Conservation (phyloP, 2,329 filamentous ascomycete species). For the Chrysosporium queenslandicum region DNA sequence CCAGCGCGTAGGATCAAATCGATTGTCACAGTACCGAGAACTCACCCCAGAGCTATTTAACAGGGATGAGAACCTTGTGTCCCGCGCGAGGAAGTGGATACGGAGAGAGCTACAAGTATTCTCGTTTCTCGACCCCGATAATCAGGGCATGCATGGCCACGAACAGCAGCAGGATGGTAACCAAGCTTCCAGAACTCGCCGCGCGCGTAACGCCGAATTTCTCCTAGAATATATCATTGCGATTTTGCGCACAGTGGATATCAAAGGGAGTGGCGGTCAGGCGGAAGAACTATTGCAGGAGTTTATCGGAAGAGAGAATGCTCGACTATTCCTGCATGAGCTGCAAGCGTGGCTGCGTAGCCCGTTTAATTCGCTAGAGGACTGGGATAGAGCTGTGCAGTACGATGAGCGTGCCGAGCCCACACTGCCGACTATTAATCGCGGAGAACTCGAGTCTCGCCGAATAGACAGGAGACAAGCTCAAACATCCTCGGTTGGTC, state of each 20-base stretch:
- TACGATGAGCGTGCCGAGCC: slow-evolving; percentile 40
- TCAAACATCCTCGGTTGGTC: no score
- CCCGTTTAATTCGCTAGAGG: slow-evolving; percentile 58
- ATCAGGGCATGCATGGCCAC: slow-evolving; percentile 20
- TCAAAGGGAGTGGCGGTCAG: slow-evolving; percentile 66
- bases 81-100: slow-evolving; percentile 69
- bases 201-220: slow-evolving; percentile 67
- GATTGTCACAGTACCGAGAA: slow-evolving; percentile 63
- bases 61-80: slow-evolving; percentile 56
- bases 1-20: slow-evolving; percentile 71
- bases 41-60: slow-evolving; percentile 59
- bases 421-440: not conserved
- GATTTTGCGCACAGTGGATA: slow-evolving; percentile 71
- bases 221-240: slow-evolving; percentile 76
- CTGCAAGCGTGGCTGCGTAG: slow-evolving; percentile 72
- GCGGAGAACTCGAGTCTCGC: not conserved
- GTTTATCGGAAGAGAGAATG: slow-evolving; percentile 64
- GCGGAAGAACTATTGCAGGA: slow-evolving; percentile 71
- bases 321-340: slow-evolving; percentile 73
- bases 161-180: slow-evolving; percentile 18
- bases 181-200: slow-evolving; percentile 25
- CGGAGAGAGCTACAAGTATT: slow-evolving; percentile 79
- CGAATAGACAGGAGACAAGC: not conserved
- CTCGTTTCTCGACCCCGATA: slow-evolving; percentile 41
- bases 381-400: slow-evolving; percentile 74